Evolutionary conservation across 2,329 filamentous ascomycete species (phyloP), one percentile per base, ranked within the genome.

Genomic region (Talaromyces rugulosus): DNA sequence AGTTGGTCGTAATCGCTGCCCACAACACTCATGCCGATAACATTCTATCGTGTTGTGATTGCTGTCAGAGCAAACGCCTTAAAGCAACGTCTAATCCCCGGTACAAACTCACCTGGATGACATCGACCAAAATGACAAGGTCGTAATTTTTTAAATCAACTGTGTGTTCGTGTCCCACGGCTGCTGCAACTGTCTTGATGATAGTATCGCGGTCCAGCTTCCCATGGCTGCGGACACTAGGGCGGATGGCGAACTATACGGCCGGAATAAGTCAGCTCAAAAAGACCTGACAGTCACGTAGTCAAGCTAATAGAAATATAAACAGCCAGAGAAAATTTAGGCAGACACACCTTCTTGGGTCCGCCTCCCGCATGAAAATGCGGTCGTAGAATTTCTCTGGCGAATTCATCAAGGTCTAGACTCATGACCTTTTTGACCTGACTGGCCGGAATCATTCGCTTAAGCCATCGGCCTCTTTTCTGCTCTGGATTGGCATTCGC

Each of bases 1-100:
- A 89, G 76, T 65, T 79, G 74, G 60, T 88, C 85, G 66, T 83
- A 88, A 65, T 86, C 83, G 58, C 78, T 74, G 23, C 81, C 82
- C 4, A 87, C 83, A 8, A 88, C 85, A 65, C 85, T 87, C 80
- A 89, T 86, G 23, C 86, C 86, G 63, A 85, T 81, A 9, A 88
- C 73, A 66, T 87, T 87, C 85, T 87, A 66, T 50, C 47, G 56
- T 60, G 47, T 34, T 50, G n/a, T 16, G 5, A 47, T 14, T 14
- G 18, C 54, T 11, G 18, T 31, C 16, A 33, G 31, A 53, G 50
- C 5, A 7, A 30, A 53, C 9, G 27, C 28, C 14, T 53, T 27
- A n/a, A 53, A 30, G 16, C 50, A 27, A 56, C 14, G 16, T 27
- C 9, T 33, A 11, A 23, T 56, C 3, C 31, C 14, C 5, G 31